Evolutionary conservation across 768 basidiomycete species (phyloP), one percentile per base, ranked within the genome.

Genomic region (Fibroporia radiculosa): DNA sequence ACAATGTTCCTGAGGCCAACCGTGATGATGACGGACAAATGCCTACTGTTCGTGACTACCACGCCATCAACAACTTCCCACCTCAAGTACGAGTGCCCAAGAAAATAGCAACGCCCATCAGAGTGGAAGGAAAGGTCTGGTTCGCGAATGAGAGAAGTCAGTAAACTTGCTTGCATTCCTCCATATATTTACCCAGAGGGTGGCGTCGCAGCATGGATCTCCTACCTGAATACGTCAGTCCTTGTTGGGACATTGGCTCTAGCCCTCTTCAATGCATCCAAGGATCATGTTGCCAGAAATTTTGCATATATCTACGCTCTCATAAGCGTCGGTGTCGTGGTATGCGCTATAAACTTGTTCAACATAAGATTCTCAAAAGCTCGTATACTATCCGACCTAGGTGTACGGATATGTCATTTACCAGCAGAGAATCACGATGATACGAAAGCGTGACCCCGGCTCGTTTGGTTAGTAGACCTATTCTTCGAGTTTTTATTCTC

Each of bases 51-150:
- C 69, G 79, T 35, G 83, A 90, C 62, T 90, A 90, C 58, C 78
- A 81, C 58, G 70, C 87, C 2, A 88, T 88, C 61, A 83, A 75
- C 54, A 58, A 69, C 3, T 56, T 82, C 0, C 79, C 84, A 0
- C 69, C 78, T 0, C 72, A 75, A 36, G 78, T 90, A 28, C 71
- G 82, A 28, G 74, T 91, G 0, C 89, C 89, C 0, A 87, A 84
- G 68, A 93, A 92, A 64, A 77, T 88, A 18, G 68, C 84, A 0
- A 84, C 85, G 1, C 78, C 83, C 0, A 71, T 97, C 55, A 86
- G 81, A 51, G 91, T 97, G 14, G 93, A 97, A 60, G 82, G 80
- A 18, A 97, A 97, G 58, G 93, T 97, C 38, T 97, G 93, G 93
- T 95, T 97, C 61, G 92, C 93, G 7, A 96, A 96, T 58, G 93